These are phyloP conservation scores for Angomonas desouzai DNA, from an alignment of 208 protist species.

Conservation along the genomic window DNA sequence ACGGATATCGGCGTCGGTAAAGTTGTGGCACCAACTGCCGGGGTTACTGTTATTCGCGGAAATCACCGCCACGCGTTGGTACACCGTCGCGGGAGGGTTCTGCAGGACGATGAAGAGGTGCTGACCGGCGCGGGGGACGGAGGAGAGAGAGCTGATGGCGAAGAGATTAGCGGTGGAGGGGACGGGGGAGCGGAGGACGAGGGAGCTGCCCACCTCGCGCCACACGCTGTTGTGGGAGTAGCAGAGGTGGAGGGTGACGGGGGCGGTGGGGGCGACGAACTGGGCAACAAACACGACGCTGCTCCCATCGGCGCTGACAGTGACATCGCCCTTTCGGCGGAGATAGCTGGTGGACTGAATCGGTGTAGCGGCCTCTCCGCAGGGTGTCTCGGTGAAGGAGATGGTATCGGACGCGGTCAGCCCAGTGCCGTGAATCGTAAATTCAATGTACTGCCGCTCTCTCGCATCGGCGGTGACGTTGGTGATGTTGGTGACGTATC, in stretches of 20 bases:
- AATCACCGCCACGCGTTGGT: slow-evolving; percentile 38
- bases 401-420: slow-evolving; percentile 44
- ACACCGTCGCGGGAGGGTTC: slow-evolving; percentile 10
- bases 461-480: slow-evolving; percentile 14
- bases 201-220: slow-evolving; percentile 48
- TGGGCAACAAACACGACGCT: slow-evolving; percentile 60
- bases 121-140: slow-evolving; percentile 67
- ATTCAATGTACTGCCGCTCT: slow-evolving; percentile 72
- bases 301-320: slow-evolving; percentile 29
- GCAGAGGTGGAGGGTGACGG: slow-evolving; percentile 51
- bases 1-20: slow-evolving; percentile 44
- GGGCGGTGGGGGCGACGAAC: slow-evolving; percentile 35
- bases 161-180: slow-evolving; percentile 37
- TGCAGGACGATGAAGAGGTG: slow-evolving; percentile 54
- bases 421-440: slow-evolving; percentile 51
- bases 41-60: slow-evolving; percentile 19
- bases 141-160: slow-evolving; percentile 16
- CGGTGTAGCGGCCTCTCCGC: slow-evolving; percentile 23
- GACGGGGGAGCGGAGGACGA: slow-evolving; percentile 38
- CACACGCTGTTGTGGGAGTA: slow-evolving; percentile 47
- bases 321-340: slow-evolving; percentile 26
- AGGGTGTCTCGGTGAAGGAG: slow-evolving; percentile 66
- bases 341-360: slow-evolving; percentile 35
- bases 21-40: slow-evolving; percentile 89
- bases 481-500: slow-evolving; percentile 57